Base-by-base conservation (phyloP, 805 yeast species). In the Kurtzmaniella cleridarum region DNA sequence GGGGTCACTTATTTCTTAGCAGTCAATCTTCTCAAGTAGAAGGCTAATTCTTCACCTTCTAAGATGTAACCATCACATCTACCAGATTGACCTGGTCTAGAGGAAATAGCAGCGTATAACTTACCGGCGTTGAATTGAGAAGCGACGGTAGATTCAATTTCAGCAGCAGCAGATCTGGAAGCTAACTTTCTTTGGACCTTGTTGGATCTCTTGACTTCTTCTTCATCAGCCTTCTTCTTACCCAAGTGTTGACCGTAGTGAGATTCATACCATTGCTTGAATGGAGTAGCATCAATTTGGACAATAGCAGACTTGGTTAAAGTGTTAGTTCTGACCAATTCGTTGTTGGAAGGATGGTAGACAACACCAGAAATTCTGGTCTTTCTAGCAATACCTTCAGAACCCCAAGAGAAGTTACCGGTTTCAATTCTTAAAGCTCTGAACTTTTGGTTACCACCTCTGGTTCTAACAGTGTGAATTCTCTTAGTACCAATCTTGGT, bases 81-180 rank as follows among this genome's bases (percentile, higher is more conserved):
- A 76, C 98, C 98, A 58, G 95, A 85, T 83, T 93, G 98, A 76
- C 98, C 98, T 73, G 98, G 98, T 83, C 98, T 89, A 45, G 98
- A 93, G 57, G 98, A 89, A 71, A 93, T 88, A 73, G 79, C 80
- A 73, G 98, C 98, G 81, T 93, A 93, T 66, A 93, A 84, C 78
- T 91, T 90, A 81, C 98, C 98, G 61, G 98, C 89, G 73, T 84
- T 83, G 85, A 93, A 93, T 81, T 93, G 98, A 65, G 91, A 68
- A 68, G 88, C 91, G 60, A 93, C 91, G 63, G 96, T 82, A 54
- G 78, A 71, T 76, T 90, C 96, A 62, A 89, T 78, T 77, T 81
- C 78, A 60, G 98, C 81, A 52, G 75, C 68, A 53, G 79, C 75
- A 65, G 95, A 79, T 82, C 98, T 88, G 51, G 95, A 66, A 69